Percentiles rank a stretch among this genome's conserved stretches.
These are phyloP conservation scores for Colletotrichum theobromicola DNA, from an alignment of 2,329 filamentous ascomycete species.

Conservation along the genomic window DNA sequence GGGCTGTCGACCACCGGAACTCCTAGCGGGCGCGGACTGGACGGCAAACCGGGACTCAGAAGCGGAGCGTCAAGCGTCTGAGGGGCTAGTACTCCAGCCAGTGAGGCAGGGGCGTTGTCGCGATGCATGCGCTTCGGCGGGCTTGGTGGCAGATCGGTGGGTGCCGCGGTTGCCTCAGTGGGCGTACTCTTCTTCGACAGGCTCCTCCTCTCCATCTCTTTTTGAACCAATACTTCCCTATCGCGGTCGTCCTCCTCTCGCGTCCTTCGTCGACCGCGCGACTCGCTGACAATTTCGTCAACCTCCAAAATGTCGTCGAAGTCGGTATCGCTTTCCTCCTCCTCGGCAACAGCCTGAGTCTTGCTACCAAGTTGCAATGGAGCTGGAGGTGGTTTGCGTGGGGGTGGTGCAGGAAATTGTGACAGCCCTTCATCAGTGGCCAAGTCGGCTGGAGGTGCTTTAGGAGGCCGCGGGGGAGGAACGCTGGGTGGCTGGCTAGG, in stretches of 20 bases:
- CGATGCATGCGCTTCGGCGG: slow-evolving; percentile 39
- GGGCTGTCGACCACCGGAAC: not conserved
- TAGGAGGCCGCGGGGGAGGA: slow-evolving; percentile 57
- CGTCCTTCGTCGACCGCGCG: slow-evolving; percentile 81
- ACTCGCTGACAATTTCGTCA: slow-evolving; percentile 63
- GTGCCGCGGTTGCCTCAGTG: slow-evolving; percentile 38
- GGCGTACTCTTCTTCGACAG: slow-evolving; percentile 74
- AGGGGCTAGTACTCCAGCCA: slow-evolving; percentile 56
- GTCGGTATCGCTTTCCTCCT: slow-evolving; percentile 76
- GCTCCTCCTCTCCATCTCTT: slow-evolving; percentile 74
- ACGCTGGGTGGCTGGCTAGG: slow-evolving; percentile 56
- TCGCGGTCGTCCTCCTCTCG: slow-evolving; percentile 86
- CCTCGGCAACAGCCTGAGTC: slow-evolving; percentile 49
- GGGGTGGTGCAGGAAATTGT: slow-evolving; percentile 65
- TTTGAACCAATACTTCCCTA: slow-evolving; percentile 70
- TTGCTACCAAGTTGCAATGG: slow-evolving; percentile 73
- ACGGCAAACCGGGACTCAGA: slow-evolving; percentile 64
- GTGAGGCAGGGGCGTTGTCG: slow-evolving; percentile 50
- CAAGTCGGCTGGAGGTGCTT: slow-evolving; percentile 38
- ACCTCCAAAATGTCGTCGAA: slow-evolving; percentile 81
- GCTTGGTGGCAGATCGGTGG: slow-evolving; percentile 39
- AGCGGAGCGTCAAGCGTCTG: slow-evolving; percentile 44
- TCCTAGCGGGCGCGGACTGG: slow-evolving; percentile 61
- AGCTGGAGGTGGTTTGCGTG: slow-evolving; percentile 83
- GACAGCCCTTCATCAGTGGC: slow-evolving; percentile 50